These are phyloP conservation scores for Leishmania tropica DNA, from an alignment of 208 protist species.

Conservation along the genomic window DNA sequence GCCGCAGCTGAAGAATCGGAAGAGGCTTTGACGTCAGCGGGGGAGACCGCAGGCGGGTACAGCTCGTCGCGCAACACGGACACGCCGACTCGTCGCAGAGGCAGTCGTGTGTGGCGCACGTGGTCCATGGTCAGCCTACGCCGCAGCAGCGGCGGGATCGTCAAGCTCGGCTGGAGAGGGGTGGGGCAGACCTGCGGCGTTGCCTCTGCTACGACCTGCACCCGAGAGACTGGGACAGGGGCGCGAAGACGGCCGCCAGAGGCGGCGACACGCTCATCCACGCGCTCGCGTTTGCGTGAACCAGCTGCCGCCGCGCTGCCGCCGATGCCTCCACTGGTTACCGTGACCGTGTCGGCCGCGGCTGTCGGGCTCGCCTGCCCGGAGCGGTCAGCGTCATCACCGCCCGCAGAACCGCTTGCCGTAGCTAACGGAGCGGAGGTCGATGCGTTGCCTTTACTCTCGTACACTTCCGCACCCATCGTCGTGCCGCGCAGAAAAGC, in stretches of 20 bases:
- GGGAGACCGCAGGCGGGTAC: constrained; percentile 13
- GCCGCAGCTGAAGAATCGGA: neutral
- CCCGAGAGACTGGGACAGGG: neutral
- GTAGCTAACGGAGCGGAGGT: neutral
- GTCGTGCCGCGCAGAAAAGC: constrained; percentile 59
- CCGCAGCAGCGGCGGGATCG: constrained; percentile 56
- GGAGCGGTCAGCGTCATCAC: neutral
- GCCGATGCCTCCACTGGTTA: neutral
- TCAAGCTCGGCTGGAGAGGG: constrained; percentile 72
- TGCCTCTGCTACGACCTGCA: constrained; percentile 19
- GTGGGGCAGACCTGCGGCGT: constrained; percentile 43
- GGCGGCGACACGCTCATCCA: neutral
- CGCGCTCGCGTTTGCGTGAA: constrained; percentile 17
- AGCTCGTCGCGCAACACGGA: constrained; percentile 25
- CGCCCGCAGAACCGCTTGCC: neutral
- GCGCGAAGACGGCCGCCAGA: neutral
- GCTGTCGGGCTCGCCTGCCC: neutral
- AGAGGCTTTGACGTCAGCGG: neutral
- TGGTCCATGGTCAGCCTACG: constrained; percentile 62
- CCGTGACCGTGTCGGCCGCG: neutral
- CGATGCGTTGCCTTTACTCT: neutral
- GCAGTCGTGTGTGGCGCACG: constrained; percentile 51
- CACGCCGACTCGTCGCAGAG: constrained; percentile 53
- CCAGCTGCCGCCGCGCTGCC: neutral
- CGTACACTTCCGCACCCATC: constrained; percentile 44